Percentiles rank a stretch among this genome's conserved stretches.
Evolutionary conservation across 441 rosid genomes (phyloP).

Genomic region (Brassica balearica): DNA sequence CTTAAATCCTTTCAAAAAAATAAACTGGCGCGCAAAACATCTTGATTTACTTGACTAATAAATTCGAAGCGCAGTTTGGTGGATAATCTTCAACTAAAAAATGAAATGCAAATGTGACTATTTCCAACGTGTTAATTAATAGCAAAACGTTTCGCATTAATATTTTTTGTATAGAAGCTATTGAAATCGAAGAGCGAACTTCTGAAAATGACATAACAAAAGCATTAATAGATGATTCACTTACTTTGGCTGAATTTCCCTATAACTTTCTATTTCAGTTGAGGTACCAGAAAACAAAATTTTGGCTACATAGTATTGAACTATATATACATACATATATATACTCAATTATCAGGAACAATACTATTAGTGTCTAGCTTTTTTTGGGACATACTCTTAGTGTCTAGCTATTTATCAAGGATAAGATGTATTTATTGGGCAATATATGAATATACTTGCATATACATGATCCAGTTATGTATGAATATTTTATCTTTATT

Average conservation of each 20-base stretch:
- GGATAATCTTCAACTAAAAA: not conserved
- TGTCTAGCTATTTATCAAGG: conserved; percentile 1
- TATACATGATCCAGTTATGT: not conserved
- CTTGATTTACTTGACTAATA: not conserved
- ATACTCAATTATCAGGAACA: not conserved
- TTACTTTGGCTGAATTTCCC: conserved; percentile 3
- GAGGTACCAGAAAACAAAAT: not conserved
- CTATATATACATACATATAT: not conserved
- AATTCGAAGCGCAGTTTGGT: not conserved
- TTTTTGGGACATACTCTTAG: not conserved
- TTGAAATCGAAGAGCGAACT: not conserved
- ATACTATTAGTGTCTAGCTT: not conserved
- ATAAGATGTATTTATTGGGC: not conserved
- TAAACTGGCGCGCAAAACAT: not conserved
- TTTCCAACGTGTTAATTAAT: not conserved
- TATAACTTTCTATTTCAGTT: not conserved
- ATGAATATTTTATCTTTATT: not conserved
- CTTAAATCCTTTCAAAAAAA: not conserved
- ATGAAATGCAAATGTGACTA: conserved; percentile 1
- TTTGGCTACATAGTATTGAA: not conserved
- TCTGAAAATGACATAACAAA: conserved; percentile 3
- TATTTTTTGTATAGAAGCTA: conserved; percentile 3
- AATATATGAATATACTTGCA: conserved; percentile 6
- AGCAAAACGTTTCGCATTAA: not conserved
- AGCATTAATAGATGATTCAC: not conserved